A percentile compares a stretch with the other conserved stretches of the same genome.
These are phyloP conservation scores for Centella asiatica DNA, from an alignment of 129 eudicot species.

Conservation along the genomic window DNA sequence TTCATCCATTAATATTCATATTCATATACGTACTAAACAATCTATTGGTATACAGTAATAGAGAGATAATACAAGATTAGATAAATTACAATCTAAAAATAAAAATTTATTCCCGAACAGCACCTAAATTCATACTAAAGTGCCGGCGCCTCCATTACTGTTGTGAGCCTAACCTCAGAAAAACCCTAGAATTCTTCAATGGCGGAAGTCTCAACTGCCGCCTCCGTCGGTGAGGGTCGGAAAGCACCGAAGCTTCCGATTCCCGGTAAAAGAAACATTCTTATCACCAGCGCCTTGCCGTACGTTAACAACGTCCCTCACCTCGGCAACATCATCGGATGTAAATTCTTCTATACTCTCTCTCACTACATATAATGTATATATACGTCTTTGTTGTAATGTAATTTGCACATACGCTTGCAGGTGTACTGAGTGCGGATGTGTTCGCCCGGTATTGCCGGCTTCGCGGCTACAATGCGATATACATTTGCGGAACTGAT, in stretches of 20 bases:
- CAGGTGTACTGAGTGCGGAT: constrained; percentile 98
- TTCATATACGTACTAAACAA: too few relatives aligned
- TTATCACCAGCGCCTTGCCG: constrained; percentile 59
- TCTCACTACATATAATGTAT: not conserved
- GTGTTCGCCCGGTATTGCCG: constrained; percentile 90
- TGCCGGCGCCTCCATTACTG: too few relatives aligned
- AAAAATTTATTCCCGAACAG: too few relatives aligned
- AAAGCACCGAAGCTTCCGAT: constrained; percentile 35
- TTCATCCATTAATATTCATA: too few relatives aligned
- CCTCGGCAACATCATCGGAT: constrained; percentile 63
- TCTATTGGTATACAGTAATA: too few relatives aligned
- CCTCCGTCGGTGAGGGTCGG: constrained; percentile 23
- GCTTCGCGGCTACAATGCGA: constrained; percentile 57
- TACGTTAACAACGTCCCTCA: constrained; percentile 69
- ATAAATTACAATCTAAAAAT: too few relatives aligned
- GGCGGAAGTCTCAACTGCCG: constrained; percentile 26
- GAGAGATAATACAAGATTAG: too few relatives aligned
- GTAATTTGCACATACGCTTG: not conserved
- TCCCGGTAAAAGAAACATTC: constrained; percentile 47
- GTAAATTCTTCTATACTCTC: constrained; percentile 19
- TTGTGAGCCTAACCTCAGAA: not conserved
- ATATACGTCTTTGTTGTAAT: not conserved
- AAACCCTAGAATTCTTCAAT: constrained; percentile 8
- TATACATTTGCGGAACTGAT: constrained; percentile 88
- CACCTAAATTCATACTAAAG: too few relatives aligned